phyloP scores from a whole-genome alignment of 2,329 filamentous ascomycete genomes.

The Aspergillus ustus region DNA sequence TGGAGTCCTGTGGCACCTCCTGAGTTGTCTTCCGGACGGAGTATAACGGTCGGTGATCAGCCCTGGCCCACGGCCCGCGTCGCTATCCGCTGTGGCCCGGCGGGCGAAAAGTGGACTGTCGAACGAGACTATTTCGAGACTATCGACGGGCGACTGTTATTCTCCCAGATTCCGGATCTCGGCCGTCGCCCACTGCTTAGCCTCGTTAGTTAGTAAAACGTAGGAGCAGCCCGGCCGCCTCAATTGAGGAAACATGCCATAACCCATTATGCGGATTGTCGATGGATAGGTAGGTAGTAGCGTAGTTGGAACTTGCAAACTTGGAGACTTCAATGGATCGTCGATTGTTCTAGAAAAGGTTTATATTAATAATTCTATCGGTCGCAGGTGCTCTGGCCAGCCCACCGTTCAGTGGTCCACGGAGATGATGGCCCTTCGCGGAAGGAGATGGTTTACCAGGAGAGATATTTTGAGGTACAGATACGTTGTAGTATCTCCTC shows the following conservation, averaged over 20 bases:
- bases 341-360: neutral
- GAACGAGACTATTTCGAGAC: neutral
- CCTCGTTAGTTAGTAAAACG: neutral
- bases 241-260: neutral
- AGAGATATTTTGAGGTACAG: neutral
- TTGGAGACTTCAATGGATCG: neutral
- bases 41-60: conserved; percentile 19
- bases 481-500: too few relatives aligned
- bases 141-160: conserved; percentile 8
- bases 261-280: neutral
- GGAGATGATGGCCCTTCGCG: conserved; percentile 20
- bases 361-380: conserved; percentile 2
- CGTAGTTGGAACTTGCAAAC: neutral
- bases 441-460: conserved; percentile 11
- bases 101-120: neutral
- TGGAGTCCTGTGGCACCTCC: neutral
- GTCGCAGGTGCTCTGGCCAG: neutral
- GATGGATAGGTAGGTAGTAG: neutral
- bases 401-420: conserved; percentile 2
- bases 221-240: neutral
- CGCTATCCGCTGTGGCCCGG: conserved; percentile 2
- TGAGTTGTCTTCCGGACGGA: conserved; percentile 1
- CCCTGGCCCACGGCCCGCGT: neutral
- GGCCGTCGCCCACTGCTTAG: neutral
- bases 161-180: conserved; percentile 11